A percentile compares a stretch with the other conserved stretches of the same genome.
phyloP scores from a whole-genome alignment of 2,329 filamentous ascomycete genomes.

The Venturia effusa region DNA sequence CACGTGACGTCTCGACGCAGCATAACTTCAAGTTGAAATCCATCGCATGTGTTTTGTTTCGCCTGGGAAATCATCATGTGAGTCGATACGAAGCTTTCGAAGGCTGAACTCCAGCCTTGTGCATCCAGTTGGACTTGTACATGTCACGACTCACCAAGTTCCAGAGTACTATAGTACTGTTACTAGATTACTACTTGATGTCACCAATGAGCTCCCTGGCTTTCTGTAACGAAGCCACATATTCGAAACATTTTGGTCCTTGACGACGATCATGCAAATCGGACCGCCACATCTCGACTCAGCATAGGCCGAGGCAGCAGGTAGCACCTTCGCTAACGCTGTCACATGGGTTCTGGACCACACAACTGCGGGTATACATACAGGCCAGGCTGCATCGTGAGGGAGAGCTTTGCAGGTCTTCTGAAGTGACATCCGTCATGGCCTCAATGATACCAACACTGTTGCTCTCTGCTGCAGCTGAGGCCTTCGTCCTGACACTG shows the following conservation, averaged over 20 bases:
- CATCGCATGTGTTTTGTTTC: too few species aligned
- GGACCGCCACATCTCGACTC: neutral
- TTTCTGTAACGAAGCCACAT: neutral
- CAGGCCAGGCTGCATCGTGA: neutral
- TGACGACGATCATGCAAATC: neutral
- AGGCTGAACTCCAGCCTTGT: too few species aligned
- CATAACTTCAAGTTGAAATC: too few species aligned
- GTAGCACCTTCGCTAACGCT: neutral
- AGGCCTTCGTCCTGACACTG: slow-evolving; percentile 6
- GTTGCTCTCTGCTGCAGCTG: slow-evolving; percentile 6
- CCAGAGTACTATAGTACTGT: too few species aligned
- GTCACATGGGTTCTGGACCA: neutral
- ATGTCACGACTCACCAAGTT: too few species aligned
- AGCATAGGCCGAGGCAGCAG: neutral
- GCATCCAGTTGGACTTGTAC: too few species aligned
- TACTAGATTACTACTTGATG: too few species aligned
- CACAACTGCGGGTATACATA: neutral
- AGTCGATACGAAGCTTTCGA: too few species aligned
- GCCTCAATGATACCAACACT: neutral
- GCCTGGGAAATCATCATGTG: too few species aligned
- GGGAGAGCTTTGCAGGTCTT: neutral
- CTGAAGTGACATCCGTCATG: neutral
- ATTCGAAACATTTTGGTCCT: neutral
- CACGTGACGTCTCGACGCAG: too few species aligned
- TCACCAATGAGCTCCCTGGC: neutral